Base-by-base conservation (phyloP, 345 rosid genomes). In the Microcos paniculata region DNA sequence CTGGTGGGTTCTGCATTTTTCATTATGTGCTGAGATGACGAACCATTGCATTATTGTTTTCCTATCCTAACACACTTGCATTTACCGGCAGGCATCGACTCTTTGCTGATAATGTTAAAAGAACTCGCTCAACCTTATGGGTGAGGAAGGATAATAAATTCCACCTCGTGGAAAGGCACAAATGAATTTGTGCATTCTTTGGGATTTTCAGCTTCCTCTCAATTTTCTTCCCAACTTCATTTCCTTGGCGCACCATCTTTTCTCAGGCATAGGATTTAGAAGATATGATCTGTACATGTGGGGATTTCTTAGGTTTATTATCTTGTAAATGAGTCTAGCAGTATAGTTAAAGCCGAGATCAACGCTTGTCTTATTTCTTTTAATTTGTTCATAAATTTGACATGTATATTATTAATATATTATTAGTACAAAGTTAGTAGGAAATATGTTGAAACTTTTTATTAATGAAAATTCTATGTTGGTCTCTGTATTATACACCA, bases 91-190 rank as follows among this genome's bases (percentile, higher is more conserved):
- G 98, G 94, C 85, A 96, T 79, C 79, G 80, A 21, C 88, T 96
- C 63, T 92, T 93, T 55, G 69, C 76, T 12, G 96, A 92, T 19
- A 77, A 84, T 75, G 94, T 93, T 52, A 90, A 82, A 82, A 87
- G 80, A 78, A 93, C 98, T 6, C 88, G 97, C 23, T 88, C 94
- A 16, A 89, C 94, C 0, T 65, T 85, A 57, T 89, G 98, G 98
- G 74, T 93, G 55, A 96, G 76, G 77, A 88, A 84, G 64, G 90
- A 80, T 65, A 75, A 80, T 15, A 79, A 76, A 67, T 90, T 88
- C 79, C 84, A 68, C 46, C 86, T 88, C 11, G 86, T 87, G 33
- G 12, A 76, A 55, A 83, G 80, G 62, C 80, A 43, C 16, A 85
- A 72, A 78, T 81, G 62, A 71, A 23, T 9, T 51, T 33, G 3